Base-by-base conservation (phyloP, 116 monocot species). In the Trichopus zeylanicus region DNA sequence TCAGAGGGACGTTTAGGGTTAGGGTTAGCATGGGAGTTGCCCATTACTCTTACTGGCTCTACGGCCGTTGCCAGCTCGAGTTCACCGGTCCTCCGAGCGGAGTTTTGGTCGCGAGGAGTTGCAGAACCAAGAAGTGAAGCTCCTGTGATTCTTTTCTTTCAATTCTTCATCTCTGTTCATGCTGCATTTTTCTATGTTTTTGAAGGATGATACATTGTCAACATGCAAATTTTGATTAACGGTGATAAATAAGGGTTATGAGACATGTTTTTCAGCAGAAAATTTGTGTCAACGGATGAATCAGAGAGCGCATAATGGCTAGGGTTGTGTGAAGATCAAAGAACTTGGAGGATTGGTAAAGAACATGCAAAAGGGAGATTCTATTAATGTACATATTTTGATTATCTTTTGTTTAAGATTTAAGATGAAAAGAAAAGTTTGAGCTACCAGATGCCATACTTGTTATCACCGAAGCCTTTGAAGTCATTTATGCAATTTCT, bases 41-140 rank as follows among this genome's bases (percentile, higher is more conserved):
- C 16, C 75, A 69, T 47, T 60, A 18, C 20, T 16, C 64, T 0
- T 75, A 75, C 52, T 69, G 59, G 69, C 22, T 69, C 21, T 64
- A 69, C 23, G 57, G 28, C 2, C 10, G 58, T n/a, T 75, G 75
- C 39, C 38, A 60, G 29, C 30, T 75, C 15, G 69, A 69, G 59
- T 58, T 75, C 64, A 63, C 53, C 15, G 64, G 62, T 16, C 75
- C 75, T 46, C 75, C 75, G 2, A 53, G 19, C 19, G 75, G 75
- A 26, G 64, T 75, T 59, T 26, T 75, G 16, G n/a, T 75, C 18
- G 69, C 75, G 6, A 63, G 57, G 39, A 64, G 38, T 52, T 75
- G 66, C 49, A 49, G 21, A 20, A 49, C 49, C 8, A 49, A 48
- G 48, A 48, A 20, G 19, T 49, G 49, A 49, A 49, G 19, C 8